Conservation (phyloP, 2,329 filamentous ascomycete genomes). For the Capronia coronata region DNA sequence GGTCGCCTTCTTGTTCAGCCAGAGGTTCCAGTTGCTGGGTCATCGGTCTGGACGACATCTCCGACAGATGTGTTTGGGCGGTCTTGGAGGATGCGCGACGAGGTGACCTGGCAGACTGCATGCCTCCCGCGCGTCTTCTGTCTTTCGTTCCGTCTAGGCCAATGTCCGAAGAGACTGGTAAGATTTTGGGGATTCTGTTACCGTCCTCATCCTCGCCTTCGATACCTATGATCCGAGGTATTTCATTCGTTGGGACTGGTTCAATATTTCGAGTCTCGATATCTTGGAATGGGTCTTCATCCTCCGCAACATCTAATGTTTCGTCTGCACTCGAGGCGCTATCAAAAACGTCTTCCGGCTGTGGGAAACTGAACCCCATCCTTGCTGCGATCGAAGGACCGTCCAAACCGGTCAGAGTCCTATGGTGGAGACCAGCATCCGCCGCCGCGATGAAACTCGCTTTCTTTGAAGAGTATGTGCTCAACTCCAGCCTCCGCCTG, state of each 20-base stretch:
- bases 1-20: conserved; percentile 5
- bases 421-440: conserved; percentile 39
- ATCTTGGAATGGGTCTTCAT: conserved; percentile 7
- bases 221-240: conserved; percentile 10
- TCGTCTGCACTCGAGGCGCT: conserved; percentile 14
- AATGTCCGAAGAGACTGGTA: conserved; percentile 13
- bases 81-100: conserved; percentile 11
- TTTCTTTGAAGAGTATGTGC: conserved; percentile 42
- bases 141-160: conserved; percentile 12
- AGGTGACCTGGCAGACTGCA: conserved; percentile 5
- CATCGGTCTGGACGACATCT: background rate
- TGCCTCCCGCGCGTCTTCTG: background rate
- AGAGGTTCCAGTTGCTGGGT: conserved; percentile 7
- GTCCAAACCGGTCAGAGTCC: conserved; percentile 31
- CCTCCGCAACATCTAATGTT: conserved; percentile 13
- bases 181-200: conserved; percentile 5
- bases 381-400: conserved; percentile 30
- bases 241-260: conserved; percentile 23
- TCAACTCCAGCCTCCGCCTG: conserved; percentile 40
- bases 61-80: conserved; percentile 10
- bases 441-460: conserved; percentile 49
- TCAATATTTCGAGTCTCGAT: conserved; percentile 21
- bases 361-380: conserved; percentile 32
- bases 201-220: conserved; percentile 7
- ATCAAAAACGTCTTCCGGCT: conserved; percentile 32